These are phyloP conservation scores for Ophiostoma piceae DNA, from an alignment of 2,329 filamentous ascomycete genomes.

Conservation along the genomic window DNA sequence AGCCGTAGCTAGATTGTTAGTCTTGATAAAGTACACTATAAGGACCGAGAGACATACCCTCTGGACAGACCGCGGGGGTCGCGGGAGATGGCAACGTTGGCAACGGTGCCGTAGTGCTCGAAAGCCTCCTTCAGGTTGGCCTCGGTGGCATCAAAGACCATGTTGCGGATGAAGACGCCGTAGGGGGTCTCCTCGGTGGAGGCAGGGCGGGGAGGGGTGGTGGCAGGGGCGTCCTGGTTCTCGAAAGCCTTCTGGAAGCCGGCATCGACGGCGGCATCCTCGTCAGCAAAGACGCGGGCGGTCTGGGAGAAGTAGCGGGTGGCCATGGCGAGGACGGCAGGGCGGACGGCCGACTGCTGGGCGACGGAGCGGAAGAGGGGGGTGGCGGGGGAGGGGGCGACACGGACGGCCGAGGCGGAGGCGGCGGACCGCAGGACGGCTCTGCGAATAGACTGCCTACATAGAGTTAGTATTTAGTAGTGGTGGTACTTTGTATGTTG, in stretches of 20 bases:
- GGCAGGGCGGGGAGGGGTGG: neutral
- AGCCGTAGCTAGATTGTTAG: slow-evolving; percentile 32
- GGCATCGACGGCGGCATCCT: slow-evolving; percentile 17
- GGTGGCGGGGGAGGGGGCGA: slow-evolving; percentile 28
- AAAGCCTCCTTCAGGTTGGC: slow-evolving; percentile 35
- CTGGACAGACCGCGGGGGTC: slow-evolving; percentile 36
- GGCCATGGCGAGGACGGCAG: slow-evolving; percentile 22
- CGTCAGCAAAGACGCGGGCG: slow-evolving; percentile 25
- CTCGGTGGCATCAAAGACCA: slow-evolving; percentile 37
- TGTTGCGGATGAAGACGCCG: slow-evolving; percentile 35
- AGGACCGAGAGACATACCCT: slow-evolving; percentile 30
- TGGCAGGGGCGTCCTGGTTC: neutral
- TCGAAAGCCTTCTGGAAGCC: neutral
- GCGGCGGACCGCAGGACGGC: slow-evolving; percentile 33
- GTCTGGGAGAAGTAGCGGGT: slow-evolving; percentile 35
- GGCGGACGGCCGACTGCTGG: slow-evolving; percentile 26
- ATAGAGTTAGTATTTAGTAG: neutral
- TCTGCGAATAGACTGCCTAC: slow-evolving; percentile 36
- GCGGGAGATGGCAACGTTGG: slow-evolving; percentile 30
- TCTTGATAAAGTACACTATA: neutral
- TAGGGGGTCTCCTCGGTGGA: slow-evolving; percentile 25
- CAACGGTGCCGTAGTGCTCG: slow-evolving; percentile 33
- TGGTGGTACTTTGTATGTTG: neutral
- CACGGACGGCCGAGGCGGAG: slow-evolving; percentile 30
- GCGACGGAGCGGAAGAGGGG: slow-evolving; percentile 28